phyloP scores from a whole-genome alignment of 495 filamentous ascomycete genomes.

The Podospora pseudopauciseta region DNA sequence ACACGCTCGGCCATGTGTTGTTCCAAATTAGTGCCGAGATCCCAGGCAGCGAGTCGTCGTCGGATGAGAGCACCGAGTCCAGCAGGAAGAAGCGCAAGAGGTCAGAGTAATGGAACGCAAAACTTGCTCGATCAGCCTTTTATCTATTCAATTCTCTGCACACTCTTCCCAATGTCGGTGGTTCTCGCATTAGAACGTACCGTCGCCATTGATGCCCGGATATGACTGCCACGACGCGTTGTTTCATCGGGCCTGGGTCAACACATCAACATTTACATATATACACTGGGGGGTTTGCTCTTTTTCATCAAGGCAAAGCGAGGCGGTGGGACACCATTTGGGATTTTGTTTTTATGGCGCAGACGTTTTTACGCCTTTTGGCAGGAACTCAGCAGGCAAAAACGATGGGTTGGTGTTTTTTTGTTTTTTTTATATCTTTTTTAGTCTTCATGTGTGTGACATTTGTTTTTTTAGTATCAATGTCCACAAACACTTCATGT shows the following conservation, averaged over 20 bases:
- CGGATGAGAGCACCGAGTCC: conserved; percentile 47
- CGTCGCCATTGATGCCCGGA: conserved; percentile 36
- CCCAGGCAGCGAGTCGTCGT: conserved; percentile 56
- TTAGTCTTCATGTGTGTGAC: background rate
- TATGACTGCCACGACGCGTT: conserved; percentile 36
- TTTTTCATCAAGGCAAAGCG: conserved; percentile 14
- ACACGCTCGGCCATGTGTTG: conserved; percentile 62
- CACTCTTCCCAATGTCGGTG: conserved; percentile 38
- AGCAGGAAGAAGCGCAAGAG: conserved; percentile 78
- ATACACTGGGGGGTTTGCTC: conserved; percentile 15
- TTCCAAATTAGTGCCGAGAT: conserved; percentile 71
- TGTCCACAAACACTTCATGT: background rate
- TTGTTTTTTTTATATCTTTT: background rate
- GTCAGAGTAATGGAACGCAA: conserved; percentile 38
- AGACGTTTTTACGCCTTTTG: background rate
- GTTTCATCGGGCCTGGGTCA: conserved; percentile 16
- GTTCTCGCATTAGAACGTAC: conserved; percentile 34
- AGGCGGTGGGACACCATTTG: background rate
- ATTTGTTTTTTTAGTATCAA: background rate
- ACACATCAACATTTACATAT: conserved; percentile 8
- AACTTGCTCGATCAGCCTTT: background rate
- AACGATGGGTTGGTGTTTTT: background rate
- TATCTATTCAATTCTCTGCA: conserved; percentile 34
- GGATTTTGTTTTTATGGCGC: conserved; percentile 1
- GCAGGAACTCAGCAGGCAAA: background rate